A percentile compares a stretch with the other conserved stretches of the same genome.
phyloP scores from a whole-genome alignment of 2,329 filamentous ascomycete genomes.

The Venturia pyrina region DNA sequence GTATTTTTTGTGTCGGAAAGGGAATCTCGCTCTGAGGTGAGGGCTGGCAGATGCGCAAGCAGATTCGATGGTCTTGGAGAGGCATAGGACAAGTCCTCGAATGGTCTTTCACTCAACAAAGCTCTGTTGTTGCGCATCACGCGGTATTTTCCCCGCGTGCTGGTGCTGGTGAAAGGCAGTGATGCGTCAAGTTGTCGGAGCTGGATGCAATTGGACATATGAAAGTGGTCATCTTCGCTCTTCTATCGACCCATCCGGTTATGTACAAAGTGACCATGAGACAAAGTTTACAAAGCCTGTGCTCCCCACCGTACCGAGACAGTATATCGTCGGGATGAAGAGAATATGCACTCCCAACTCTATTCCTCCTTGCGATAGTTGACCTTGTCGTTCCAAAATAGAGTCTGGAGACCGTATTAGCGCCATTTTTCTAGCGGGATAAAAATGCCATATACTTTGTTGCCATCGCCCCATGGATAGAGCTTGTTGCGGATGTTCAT shows the following conservation, averaged over 20 bases:
- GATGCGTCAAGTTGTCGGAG: too few relatives aligned
- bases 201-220: neutral
- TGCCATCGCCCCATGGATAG: constrained; percentile 88
- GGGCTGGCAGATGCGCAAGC: too few relatives aligned
- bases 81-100: too few relatives aligned
- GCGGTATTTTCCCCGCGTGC: too few relatives aligned
- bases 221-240: neutral
- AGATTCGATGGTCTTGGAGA: too few relatives aligned
- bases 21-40: too few relatives aligned
- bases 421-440: neutral
- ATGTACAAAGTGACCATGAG: neutral
- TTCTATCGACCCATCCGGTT: neutral
- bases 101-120: too few relatives aligned
- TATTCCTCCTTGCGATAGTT: constrained; percentile 97
- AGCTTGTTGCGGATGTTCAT: constrained; percentile 97
- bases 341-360: neutral
- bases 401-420: constrained; percentile 26
- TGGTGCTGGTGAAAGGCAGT: neutral
- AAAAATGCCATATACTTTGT: constrained; percentile 56
- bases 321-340: neutral
- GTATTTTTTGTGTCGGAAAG: too few relatives aligned
- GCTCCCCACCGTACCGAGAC: neutral
- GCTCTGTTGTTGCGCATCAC: too few relatives aligned
- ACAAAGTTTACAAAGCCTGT: neutral
- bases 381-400: constrained; percentile 80